Base-by-base conservation (phyloP, 768 basidiomycete genomes). In the Pulveroboletus sp. region DNA sequence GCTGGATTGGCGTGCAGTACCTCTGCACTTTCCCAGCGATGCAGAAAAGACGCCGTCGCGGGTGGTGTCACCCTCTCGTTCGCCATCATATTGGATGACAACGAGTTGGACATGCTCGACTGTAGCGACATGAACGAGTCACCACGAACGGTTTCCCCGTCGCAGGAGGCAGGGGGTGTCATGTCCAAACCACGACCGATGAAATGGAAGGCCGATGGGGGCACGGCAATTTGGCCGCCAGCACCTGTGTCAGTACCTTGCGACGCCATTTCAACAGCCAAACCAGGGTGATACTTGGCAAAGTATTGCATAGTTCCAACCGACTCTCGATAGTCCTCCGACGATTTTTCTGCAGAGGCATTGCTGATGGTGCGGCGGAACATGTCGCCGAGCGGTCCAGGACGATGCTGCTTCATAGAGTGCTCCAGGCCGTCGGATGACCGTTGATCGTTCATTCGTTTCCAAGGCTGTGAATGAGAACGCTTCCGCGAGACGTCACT, bases 1-100 rank as follows among this genome's bases (percentile, higher is more conserved):
- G 60, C 44, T 39, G 66, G 64, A 28, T 63, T 69, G 40, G 69
- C 69, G 47, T 78, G 69, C 44, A 85, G 56, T 17, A 86, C 80
- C 58, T 85, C 81, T 3, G 84, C 84, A 8, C 81, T 82, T 64
- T 88, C 80, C 85, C 85, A 87, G 41, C 64, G 74, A 68, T 88
- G 85, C 2, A 69, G 62, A 14, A 73, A 68, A 2, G 78, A 75
- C 4, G 67, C 58, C 26, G 73, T 80, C 11, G 82, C 77, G 8
- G 71, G 71, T 40, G 86, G 85, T 5, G 85, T 87, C 54, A 76
- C 78, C 60, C 80, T 81, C 31, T 80, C 82, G 61, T 76, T 73
- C 43, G 70, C 73, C 30, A 73, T 54, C 24, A 70, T 50, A 35
- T 71, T 69, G 9, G 82, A 77, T 4, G 80, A 76, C 71, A 80